These are phyloP conservation scores for Fusarium decemcellulare DNA, from an alignment of 2,329 filamentous ascomycete species.

Conservation along the genomic window DNA sequence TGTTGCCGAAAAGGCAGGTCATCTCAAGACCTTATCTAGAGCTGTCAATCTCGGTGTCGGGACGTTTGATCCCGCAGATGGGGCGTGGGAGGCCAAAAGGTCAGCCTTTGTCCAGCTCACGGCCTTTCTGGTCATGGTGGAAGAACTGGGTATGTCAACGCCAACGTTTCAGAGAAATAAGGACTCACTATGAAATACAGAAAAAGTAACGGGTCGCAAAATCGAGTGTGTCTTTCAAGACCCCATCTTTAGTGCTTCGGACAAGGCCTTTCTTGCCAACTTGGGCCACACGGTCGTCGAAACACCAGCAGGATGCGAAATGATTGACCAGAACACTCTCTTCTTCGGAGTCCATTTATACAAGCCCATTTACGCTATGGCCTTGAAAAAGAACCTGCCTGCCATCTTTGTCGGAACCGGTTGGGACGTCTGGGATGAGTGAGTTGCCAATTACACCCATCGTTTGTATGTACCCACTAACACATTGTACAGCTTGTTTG, in stretches of 20 bases:
- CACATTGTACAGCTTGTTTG: conserved; percentile 18
- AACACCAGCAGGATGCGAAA: conserved; percentile 66
- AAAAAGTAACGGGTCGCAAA: conserved; percentile 29
- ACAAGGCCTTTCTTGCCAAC: conserved; percentile 66
- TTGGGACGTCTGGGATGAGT: conserved; percentile 66
- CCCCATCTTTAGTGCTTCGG: conserved; percentile 63
- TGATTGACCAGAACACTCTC: conserved; percentile 64
- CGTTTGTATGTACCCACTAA: neutral
- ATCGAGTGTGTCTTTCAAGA: conserved; percentile 69
- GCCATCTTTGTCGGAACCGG: conserved; percentile 71
- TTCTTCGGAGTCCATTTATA: conserved; percentile 76
- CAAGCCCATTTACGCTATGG: conserved; percentile 64
- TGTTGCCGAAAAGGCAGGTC: conserved; percentile 45
- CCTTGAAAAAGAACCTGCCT: conserved; percentile 63
- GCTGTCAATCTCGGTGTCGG: conserved; percentile 71
- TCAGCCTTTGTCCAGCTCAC: conserved; percentile 66
- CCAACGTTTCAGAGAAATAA: neutral
- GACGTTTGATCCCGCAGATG: conserved; percentile 66
- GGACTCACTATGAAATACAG: conserved; percentile 22
- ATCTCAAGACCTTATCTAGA: conserved; percentile 25
- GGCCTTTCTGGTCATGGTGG: conserved; percentile 65
- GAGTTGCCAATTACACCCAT: conserved; percentile 36
- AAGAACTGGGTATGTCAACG: conserved; percentile 55
- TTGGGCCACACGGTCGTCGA: conserved; percentile 68
- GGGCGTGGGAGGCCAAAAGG: conserved; percentile 60